Evolutionary conservation across 306 rosid species (phyloP), one percentile per base, ranked within the genome.

Genomic region (Alnus rubra): DNA sequence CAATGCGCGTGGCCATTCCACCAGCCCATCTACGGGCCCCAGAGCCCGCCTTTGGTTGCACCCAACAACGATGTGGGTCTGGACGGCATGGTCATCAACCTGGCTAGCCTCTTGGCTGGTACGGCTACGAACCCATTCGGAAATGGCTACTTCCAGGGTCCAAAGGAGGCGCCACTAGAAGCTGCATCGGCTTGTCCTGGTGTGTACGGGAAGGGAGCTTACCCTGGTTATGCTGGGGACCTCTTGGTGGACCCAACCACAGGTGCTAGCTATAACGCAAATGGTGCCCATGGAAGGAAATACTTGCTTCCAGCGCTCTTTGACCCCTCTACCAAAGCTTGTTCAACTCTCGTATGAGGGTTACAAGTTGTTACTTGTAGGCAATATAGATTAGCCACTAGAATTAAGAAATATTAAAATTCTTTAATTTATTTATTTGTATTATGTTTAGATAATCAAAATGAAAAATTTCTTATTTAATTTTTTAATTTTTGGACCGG

Each of bases 1-100:
- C 88, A 85, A 16, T 91, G 97, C 28, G 94, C 97, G 0, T 91
- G 97, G 96, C 93, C 96, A 2, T 91, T 91, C 78, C 93, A 91
- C 69, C 93, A 86, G 53, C 92, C 93, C 0, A 75, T 89, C 13
- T 89, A 92, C 10, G 92, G 94, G 0, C 92, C 97, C 0, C 88
- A 86, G 42, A 74, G 23, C 56, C 82, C 89, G 9, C 90, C 92
- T 0, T 71, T 92, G 51, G 47, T 85, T 54, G 81, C 94, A 0
- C 97, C 97, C 1, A 92, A 92, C 82, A 85, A 89, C 63, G 93
- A 89, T 13, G 91, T 88, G 74, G 97, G 97, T 1, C 75, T 92
- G 15, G 94, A 92, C 39, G 94, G 92, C 2, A 85, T 92, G 86
- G 74, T 89, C 1, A 87, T 89, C 2, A 92, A 92, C 76, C 44